phyloP scores from a whole-genome alignment of 2,329 filamentous ascomycete species.

The Trichoderma aggressivum region DNA sequence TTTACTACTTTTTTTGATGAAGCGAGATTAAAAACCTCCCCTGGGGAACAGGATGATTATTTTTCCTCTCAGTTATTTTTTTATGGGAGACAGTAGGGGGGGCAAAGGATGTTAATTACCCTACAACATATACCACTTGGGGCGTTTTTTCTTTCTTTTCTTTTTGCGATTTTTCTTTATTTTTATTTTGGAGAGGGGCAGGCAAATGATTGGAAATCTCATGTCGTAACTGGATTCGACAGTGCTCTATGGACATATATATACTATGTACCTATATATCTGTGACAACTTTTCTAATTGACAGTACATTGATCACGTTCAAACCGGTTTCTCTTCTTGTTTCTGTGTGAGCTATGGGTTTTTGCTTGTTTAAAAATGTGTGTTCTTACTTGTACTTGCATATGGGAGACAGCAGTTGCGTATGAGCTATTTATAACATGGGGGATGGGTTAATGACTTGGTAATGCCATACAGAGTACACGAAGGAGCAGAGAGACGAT shows the following conservation, averaged over 20 bases:
- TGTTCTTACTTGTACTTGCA: too few relatives aligned
- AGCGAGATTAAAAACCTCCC: neutral
- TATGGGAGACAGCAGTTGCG: neutral
- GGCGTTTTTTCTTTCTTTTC: conserved; percentile 16
- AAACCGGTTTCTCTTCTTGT: neutral
- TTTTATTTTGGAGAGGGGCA: neutral
- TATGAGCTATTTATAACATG: neutral
- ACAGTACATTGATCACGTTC: neutral
- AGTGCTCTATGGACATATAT: neutral
- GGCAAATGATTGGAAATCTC: conserved; percentile 6
- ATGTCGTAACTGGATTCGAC: conserved; percentile 18
- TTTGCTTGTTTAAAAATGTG: neutral
- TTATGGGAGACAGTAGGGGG: neutral
- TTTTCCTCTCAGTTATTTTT: neutral
- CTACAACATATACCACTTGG: conserved; percentile 21
- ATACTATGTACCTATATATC: neutral
- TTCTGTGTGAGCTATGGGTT: neutral
- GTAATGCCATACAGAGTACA: neutral
- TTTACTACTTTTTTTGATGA: neutral
- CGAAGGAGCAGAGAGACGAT: neutral
- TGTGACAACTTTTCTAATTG: conserved; percentile 7
- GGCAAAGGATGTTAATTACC: neutral
- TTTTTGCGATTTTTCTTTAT: neutral
- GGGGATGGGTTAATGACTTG: neutral
- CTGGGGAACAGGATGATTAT: neutral